Percentiles rank a stretch among this genome's conserved stretches.
These are phyloP conservation scores for Diplosphaera chodatii DNA, from an alignment of 139 green algal species.

Conservation along the genomic window DNA sequence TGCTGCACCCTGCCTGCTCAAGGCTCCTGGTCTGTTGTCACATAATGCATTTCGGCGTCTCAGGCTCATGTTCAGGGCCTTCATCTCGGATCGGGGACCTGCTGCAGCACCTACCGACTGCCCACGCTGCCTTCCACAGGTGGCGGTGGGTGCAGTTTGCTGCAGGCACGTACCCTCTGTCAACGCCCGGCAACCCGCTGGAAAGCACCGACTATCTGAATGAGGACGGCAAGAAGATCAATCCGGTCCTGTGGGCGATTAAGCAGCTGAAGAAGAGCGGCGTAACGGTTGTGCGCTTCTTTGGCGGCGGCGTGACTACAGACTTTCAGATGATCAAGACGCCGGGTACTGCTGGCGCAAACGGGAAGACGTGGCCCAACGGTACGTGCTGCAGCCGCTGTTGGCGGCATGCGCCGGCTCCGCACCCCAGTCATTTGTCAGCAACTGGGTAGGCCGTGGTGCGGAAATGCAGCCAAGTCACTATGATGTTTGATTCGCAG, in stretches of 20 bases:
- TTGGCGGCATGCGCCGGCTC: no score
- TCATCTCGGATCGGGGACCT: no score
- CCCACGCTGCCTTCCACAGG: no score
- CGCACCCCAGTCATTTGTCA: no score
- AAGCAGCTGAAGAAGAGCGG: background rate
- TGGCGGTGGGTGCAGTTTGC: background rate
- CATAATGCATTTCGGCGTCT: no score
- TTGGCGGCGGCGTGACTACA: background rate
- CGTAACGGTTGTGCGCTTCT: background rate
- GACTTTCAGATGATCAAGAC: background rate
- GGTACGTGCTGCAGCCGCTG: background rate
- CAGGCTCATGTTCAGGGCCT: no score
- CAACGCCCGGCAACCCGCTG: background rate
- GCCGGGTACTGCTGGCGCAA: background rate
- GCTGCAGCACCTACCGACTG: no score
- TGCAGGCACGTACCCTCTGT: background rate
- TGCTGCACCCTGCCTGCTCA: no score
- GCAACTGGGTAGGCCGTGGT: no score
- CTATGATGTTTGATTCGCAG: background rate
- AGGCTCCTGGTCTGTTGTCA: no score
- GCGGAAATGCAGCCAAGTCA: no score
- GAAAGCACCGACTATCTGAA: background rate
- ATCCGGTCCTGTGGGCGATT: background rate
- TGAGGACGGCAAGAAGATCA: background rate
- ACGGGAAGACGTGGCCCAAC: background rate